Base-by-base conservation (phyloP, 2,329 filamentous ascomycete genomes). In the Gnomoniopsis sp. region DNA sequence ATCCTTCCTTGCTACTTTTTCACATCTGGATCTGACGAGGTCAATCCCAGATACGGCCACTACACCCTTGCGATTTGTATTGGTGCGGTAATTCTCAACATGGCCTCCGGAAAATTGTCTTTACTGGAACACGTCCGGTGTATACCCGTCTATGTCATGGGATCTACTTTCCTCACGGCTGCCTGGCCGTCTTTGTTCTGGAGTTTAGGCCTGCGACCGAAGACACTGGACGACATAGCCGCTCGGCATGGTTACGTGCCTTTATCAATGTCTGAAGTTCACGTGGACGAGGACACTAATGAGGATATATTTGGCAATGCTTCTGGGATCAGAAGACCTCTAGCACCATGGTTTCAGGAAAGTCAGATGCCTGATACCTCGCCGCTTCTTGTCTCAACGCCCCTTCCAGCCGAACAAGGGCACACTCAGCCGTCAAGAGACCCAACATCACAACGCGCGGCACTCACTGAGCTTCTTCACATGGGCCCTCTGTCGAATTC, bases 141-240 rank as follows among this genome's bases (percentile, higher is more conserved):
- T 14, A 43, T 59, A 6, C 57, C 57, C 6, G 38, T 55, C 14
- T 59, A 59, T 34, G 19, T 30, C 22, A 59, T 55, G 52, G 47
- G 21, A 2, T 34, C 41, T 8, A 55, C n/a, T 14, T 56, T 59
- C 41, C 30, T 59, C 26, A 59, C 57, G 3, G 51, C 53, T 14
- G 33, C 44, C 23, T 59, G 57, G 52, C 57, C 57, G 14, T 54
- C 47, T 12, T 34, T 58, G 22, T 19, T 50, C 34, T 3, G 17
- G 7, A 44, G 54, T n/a, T 17, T 57, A 12, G 19, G 54, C 4
- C 22, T 22, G 8, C 14, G 14, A 14, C 34, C 22, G 2, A 21
- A 11, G 7, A 17, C 3, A 11, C 4, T 17, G 11, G 47, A 36
- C 2, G 14, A n/a, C 4, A 15, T 44, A 11, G 3, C 34, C 3